These are phyloP conservation scores for Psilocybe subaeruginosa DNA, from an alignment of 768 basidiomycete species.

Conservation along the genomic window DNA sequence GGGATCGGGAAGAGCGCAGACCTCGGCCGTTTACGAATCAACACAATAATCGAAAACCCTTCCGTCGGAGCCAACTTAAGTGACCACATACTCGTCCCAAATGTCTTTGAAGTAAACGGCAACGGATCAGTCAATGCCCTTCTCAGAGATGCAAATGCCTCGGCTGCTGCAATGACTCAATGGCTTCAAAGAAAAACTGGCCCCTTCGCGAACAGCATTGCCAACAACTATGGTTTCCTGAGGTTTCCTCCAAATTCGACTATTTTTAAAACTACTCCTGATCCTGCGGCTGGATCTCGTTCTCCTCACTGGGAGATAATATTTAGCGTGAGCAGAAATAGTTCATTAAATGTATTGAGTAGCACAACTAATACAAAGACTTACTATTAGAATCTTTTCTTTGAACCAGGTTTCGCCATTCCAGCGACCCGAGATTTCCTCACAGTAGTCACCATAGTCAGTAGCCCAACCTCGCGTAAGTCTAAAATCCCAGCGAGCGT, in stretches of 20 bases:
- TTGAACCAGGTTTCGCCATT: conserved; percentile 13
- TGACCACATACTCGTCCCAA: conserved; percentile 22
- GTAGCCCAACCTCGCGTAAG: conserved; percentile 40
- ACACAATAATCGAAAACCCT: conserved; percentile 18
- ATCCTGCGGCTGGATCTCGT: conserved; percentile 21
- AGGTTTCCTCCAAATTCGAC: conserved; percentile 34
- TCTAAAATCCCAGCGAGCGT: not conserved
- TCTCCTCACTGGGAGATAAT: conserved; percentile 33
- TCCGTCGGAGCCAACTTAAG: conserved; percentile 26
- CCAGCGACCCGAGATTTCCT: conserved; percentile 35
- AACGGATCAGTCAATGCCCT: conserved; percentile 9
- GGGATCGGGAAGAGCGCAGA: conserved; percentile 22
- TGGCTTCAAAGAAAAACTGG: conserved; percentile 26
- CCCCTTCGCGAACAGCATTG: conserved; percentile 37
- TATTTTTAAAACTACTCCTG: conserved; percentile 15
- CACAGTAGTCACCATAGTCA: conserved; percentile 27
- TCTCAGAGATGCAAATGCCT: conserved; percentile 1
- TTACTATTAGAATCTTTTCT: conserved; percentile 17
- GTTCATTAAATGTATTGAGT: not conserved
- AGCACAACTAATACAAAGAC: not conserved
- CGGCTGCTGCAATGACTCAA: conserved; percentile 29
- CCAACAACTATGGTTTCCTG: conserved; percentile 30
- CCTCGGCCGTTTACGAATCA: conserved; percentile 17
- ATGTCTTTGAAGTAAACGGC: conserved; percentile 13
- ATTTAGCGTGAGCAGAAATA: conserved; percentile 28